Evolutionary conservation across 2,329 filamentous ascomycete species (phyloP).

Genomic region (Venturia oleaginea): DNA sequence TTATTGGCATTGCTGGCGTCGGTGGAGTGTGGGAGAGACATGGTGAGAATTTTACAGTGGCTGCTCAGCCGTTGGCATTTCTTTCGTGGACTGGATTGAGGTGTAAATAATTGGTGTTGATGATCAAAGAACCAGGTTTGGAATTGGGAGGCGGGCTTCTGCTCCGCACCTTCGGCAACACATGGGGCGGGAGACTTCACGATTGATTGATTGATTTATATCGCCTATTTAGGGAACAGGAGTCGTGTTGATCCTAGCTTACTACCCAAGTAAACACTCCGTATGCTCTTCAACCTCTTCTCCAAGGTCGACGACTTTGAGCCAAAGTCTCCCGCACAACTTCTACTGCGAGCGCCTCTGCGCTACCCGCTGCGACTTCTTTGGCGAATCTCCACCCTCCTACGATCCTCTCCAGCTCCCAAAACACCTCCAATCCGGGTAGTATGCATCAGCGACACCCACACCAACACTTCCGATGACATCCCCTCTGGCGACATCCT

Average conservation of each 20-base stretch:
- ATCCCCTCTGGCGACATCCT: slow-evolving; percentile 74
- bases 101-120: background rate
- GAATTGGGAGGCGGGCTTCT: background rate
- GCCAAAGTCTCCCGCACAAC: background rate
- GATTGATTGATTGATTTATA: background rate
- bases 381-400: slow-evolving; percentile 46
- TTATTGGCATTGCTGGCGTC: background rate
- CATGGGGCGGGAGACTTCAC: background rate
- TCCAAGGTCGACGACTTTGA: slow-evolving; percentile 6
- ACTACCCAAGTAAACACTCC: background rate
- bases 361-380: background rate
- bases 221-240: background rate
- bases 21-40: background rate
- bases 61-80: background rate
- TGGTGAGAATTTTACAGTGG: background rate
- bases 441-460: slow-evolving; percentile 87
- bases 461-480: slow-evolving; percentile 50
- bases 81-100: background rate
- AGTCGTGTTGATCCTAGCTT: background rate
- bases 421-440: slow-evolving; percentile 57
- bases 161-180: background rate
- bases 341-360: background rate
- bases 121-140: background rate
- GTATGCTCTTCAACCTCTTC: slow-evolving; percentile 2
- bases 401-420: slow-evolving; percentile 57